Conservation (phyloP, 2,329 filamentous ascomycete species). For the Berkeleyomyces rouxiae region DNA sequence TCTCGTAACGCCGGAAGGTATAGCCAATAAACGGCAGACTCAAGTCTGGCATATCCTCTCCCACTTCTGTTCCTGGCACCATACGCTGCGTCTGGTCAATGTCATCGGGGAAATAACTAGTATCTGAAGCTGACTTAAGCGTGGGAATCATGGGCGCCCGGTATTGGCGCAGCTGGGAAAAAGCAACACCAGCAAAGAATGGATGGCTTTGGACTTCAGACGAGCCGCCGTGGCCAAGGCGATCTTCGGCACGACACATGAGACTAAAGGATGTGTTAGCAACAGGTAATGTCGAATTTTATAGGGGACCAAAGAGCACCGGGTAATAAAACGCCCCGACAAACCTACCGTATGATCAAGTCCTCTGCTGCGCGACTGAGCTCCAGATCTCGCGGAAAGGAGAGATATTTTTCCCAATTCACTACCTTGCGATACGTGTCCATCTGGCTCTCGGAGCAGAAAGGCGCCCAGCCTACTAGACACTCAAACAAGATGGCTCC, state of each 20-base stretch:
- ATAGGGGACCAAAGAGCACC: conserved; percentile 28
- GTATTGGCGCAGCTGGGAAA: conserved; percentile 81
- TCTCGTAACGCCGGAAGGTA: conserved; percentile 14
- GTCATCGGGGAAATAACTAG: conserved; percentile 97
- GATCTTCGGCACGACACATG: conserved; percentile 85
- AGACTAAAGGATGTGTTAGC: conserved; percentile 38
- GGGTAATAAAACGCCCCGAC: conserved; percentile 28
- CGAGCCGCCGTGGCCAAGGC: conserved; percentile 71
- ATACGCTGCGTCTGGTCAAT: conserved; percentile 72
- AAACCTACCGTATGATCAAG: conserved; percentile 66
- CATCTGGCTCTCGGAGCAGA: conserved; percentile 93
- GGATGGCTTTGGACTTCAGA: conserved; percentile 85
- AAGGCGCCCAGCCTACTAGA: conserved; percentile 93
- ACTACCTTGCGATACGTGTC: conserved; percentile 99
- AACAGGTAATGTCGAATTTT: background rate
- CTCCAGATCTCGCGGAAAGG: conserved; percentile 91
- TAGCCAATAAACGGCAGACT: conserved; percentile 58
- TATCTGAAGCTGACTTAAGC: conserved; percentile 83
- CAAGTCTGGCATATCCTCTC: conserved; percentile 77
- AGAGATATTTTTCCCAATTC: conserved; percentile 89
- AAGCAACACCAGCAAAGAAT: conserved; percentile 95
- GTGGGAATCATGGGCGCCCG: conserved; percentile 92
- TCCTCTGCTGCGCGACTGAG: conserved; percentile 80
- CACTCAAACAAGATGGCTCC: conserved; percentile 99
- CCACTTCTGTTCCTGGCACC: conserved; percentile 4